phyloP scores from a whole-genome alignment of 768 basidiomycete genomes.

The Tylopilus plumbeoviolaceoides region DNA sequence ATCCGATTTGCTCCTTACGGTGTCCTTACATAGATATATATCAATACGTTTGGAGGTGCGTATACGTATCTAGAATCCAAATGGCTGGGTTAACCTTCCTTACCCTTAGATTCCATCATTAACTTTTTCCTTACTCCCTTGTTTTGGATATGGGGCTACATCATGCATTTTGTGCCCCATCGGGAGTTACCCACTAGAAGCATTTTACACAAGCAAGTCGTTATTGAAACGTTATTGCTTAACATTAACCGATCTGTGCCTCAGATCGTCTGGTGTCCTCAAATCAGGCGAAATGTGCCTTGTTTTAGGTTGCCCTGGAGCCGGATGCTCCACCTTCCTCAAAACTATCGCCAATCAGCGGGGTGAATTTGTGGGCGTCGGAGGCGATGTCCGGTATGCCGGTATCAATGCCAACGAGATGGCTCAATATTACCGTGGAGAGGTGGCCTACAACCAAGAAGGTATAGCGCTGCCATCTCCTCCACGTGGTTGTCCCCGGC shows the following conservation, averaged over 20 bases:
- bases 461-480: conserved; percentile 33
- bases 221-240: no score
- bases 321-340: conserved; percentile 85
- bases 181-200: conserved; percentile 40
- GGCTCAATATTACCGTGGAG: conserved; percentile 71
- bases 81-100: neutral
- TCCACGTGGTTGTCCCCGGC: neutral
- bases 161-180: conserved; percentile 38
- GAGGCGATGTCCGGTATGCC: conserved; percentile 76
- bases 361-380: conserved; percentile 55
- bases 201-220: conserved; percentile 54
- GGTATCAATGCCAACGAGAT: conserved; percentile 77
- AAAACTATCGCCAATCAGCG: conserved; percentile 79
- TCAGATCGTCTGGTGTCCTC: conserved; percentile 60
- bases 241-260: neutral
- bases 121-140: conserved; percentile 52
- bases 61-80: neutral
- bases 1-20: neutral
- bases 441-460: conserved; percentile 76
- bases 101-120: conserved; percentile 43
- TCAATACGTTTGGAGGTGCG: conserved; percentile 58
- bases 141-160: conserved; percentile 41
- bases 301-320: conserved; percentile 76
- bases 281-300: conserved; percentile 86
- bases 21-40: conserved; percentile 38